Percentiles rank a stretch among this genome's conserved stretches.
These are phyloP conservation scores for Septoria linicola DNA, from an alignment of 2,329 filamentous ascomycete species.

Conservation along the genomic window DNA sequence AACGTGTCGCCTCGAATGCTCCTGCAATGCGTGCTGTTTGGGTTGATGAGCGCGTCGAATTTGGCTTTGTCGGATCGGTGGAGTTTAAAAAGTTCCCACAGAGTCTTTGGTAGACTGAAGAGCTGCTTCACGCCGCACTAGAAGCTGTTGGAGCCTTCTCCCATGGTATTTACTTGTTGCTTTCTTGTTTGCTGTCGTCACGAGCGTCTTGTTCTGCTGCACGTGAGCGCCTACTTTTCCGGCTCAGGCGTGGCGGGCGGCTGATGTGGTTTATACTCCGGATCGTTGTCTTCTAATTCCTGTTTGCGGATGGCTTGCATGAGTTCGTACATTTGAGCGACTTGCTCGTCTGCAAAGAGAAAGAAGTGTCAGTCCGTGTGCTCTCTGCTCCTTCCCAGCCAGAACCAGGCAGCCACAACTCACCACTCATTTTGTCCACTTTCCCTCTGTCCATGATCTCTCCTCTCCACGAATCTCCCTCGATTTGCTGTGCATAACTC, in stretches of 20 bases:
- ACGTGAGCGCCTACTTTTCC: conserved; percentile 7
- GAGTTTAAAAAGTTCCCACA: too few relatives aligned
- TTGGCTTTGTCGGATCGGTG: too few relatives aligned
- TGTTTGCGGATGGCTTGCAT: conserved; percentile 74
- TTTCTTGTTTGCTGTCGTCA: too few relatives aligned
- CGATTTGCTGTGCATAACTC: conserved; percentile 85
- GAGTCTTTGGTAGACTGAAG: too few relatives aligned
- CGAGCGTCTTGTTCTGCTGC: neutral
- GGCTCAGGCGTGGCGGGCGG: conserved; percentile 18
- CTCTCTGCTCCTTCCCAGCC: neutral
- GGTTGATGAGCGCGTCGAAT: neutral
- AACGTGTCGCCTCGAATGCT: too few relatives aligned
- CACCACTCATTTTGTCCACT: conserved; percentile 91
- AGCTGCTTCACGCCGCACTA: too few relatives aligned
- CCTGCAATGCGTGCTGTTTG: neutral
- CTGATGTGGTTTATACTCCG: conserved; percentile 29
- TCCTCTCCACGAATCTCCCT: conserved; percentile 81
- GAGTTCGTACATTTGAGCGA: conserved; percentile 89
- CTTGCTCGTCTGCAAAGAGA: conserved; percentile 64
- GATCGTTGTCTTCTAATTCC: conserved; percentile 50
- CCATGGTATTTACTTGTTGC: too few relatives aligned
- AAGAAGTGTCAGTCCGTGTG: conserved; percentile 38
- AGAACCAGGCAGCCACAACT: conserved; percentile 35
- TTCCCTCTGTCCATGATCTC: conserved; percentile 81
- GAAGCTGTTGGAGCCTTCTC: too few relatives aligned